Evolutionary conservation across 2,329 filamentous ascomycete genomes (phyloP), one percentile per base, ranked within the genome.

Genomic region (Apiospora pterosperma): DNA sequence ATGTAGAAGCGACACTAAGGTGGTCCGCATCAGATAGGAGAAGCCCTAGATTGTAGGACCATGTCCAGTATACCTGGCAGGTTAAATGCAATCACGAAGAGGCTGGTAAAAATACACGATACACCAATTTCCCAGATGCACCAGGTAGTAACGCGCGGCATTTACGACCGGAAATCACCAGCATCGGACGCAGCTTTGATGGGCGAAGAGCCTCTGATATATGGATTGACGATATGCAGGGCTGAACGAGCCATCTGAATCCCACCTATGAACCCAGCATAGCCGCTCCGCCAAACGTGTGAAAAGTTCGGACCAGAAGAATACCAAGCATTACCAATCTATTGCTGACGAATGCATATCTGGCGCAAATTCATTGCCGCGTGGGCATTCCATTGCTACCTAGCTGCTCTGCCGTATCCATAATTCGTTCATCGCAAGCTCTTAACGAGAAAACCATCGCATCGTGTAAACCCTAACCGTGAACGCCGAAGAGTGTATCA

Each of bases 401-500:
- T 55, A 34, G 28, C 48, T 60, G 25, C 31, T 23, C n/a, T 42
- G 60, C 39, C 60, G 31, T 62, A 36, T 48, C 60, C 60, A 48
- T 62, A 62, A 62, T 36, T 23, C 60, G 31, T 36, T 31, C 60
- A 34, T 42, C 38, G 41, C 38, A 44, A 62, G 60, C 60, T 62
- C 23, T 36, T 62, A 42, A 23, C 39, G 14, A 48, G 41, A 42
- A 62, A 62, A 48, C 19, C 39, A 62, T 36, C 31, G 19, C 39
- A 62, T 62, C 60, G 60, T 62, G 38, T 36, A 64, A 36, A 62
- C 36, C 62, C 64, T 36, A 48, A 66, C 64, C 64, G 62, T 63
- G 23, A 55, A 66, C 63, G 62, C 62, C 64, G 58, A 59, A 52
- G 41, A 52, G 23, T 59, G 48, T 44, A 63, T 36, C 25, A 62